phyloP scores from a whole-genome alignment of 129 eudicot genomes.

The Escallonia rubra region DNA sequence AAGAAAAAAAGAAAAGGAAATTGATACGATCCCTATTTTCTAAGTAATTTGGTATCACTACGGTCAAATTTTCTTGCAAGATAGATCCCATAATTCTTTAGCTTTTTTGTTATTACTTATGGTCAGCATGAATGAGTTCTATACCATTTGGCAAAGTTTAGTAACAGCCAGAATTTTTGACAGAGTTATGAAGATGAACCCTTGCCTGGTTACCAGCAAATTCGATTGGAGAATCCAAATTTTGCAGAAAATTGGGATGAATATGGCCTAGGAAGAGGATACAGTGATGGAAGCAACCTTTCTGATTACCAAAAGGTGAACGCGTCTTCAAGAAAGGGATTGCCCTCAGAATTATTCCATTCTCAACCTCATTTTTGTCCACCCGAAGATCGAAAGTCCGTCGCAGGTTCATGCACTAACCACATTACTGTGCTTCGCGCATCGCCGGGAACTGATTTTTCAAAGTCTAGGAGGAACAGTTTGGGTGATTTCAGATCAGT shows the following conservation, averaged over 20 bases:
- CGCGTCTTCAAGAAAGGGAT: conserved; percentile 52
- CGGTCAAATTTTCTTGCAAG: too few relatives aligned
- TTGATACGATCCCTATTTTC: not conserved
- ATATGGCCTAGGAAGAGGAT: conserved; percentile 34
- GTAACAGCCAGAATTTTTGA: conserved; percentile 4
- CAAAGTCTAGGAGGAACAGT: conserved; percentile 60
- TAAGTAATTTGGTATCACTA: not conserved
- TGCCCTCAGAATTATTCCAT: conserved; percentile 39
- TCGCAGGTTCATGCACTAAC: conserved; percentile 35
- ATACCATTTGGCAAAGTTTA: not conserved
- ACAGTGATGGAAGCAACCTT: conserved; percentile 30
- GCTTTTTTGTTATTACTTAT: not conserved
- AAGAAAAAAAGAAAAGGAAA: not conserved
- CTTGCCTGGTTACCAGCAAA: conserved; percentile 44
- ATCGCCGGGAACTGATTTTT: conserved; percentile 48
- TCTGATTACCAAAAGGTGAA: conserved; percentile 44
- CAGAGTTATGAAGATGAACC: conserved; percentile 94
- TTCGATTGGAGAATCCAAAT: conserved; percentile 31
- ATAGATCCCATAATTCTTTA: too few relatives aligned
- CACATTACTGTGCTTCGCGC: conserved; percentile 22
- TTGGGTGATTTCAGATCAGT: conserved; percentile 63
- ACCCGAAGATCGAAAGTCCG: conserved; percentile 50
- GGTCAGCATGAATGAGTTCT: not conserved
- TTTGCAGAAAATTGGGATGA: conserved; percentile 66
- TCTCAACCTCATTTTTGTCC: conserved; percentile 39